phyloP scores from a whole-genome alignment of 2,329 filamentous ascomycete genomes.

The Hypomyces rosellus region DNA sequence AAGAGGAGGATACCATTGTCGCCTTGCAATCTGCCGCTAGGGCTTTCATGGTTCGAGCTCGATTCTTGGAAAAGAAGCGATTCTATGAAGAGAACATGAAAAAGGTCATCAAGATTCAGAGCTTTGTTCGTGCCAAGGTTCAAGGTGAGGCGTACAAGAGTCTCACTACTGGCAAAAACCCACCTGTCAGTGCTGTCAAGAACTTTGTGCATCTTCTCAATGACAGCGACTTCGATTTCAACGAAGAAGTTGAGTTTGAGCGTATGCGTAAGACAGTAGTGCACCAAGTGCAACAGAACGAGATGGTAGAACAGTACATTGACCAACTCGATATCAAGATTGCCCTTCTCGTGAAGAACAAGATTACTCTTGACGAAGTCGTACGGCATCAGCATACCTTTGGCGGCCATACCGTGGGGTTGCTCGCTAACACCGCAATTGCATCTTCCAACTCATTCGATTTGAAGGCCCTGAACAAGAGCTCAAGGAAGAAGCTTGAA shows the following conservation, averaged over 20 bases:
- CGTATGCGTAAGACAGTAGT: slow-evolving; percentile 91
- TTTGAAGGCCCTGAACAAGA: slow-evolving; percentile 95
- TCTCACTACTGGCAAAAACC: slow-evolving; percentile 91
- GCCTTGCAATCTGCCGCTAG: slow-evolving; percentile 70
- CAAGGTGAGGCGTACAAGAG: slow-evolving; percentile 98
- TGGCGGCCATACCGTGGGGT: slow-evolving; percentile 76
- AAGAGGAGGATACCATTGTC: slow-evolving; percentile 69
- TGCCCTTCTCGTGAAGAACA: slow-evolving; percentile 96
- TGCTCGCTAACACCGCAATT: slow-evolving; percentile 84
- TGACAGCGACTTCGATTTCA: slow-evolving; percentile 97
- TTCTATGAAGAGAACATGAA: slow-evolving; percentile 97
- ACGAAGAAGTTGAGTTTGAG: slow-evolving; percentile 97
- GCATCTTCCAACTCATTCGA: slow-evolving; percentile 89
- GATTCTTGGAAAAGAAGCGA: slow-evolving; percentile 77
- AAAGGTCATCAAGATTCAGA: slow-evolving; percentile 97
- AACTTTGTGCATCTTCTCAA: slow-evolving; percentile 97
- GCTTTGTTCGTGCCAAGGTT: slow-evolving; percentile 87
- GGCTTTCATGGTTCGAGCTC: slow-evolving; percentile 65
- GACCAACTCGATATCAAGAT: slow-evolving; percentile 99
- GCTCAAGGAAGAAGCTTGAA: slow-evolving; percentile 88
- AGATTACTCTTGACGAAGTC: slow-evolving; percentile 96
- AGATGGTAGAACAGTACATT: slow-evolving; percentile 95
- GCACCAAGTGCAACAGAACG: slow-evolving; percentile 93
- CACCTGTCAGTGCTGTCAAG: slow-evolving; percentile 92
- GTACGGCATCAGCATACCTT: slow-evolving; percentile 96